Evolutionary conservation across 139 green algal genomes (phyloP), one percentile per base, ranked within the genome.

Genomic region (Chlorella sorokiniana): DNA sequence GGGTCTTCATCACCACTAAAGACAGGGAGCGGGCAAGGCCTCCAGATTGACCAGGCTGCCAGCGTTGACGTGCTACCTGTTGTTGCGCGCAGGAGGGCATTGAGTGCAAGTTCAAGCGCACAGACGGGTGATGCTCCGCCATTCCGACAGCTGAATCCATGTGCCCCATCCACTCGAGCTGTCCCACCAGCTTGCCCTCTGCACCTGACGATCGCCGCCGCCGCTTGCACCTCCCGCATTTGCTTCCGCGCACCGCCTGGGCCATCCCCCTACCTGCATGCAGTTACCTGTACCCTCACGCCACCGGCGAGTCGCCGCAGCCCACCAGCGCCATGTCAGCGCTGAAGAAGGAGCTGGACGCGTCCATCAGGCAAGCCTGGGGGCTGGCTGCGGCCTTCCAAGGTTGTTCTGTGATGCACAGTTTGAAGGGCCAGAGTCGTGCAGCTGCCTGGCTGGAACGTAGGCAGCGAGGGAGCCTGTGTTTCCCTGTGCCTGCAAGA

Each of bases 251-350:
- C 18, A 45, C 65, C 38, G 37, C 65, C 22, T 72, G 37, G 14
- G 10, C 11, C 1, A n/a, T 44, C 4, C 11, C 63, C 18, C 2
- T 25, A 51, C 37, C 1, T 38, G 23, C 27, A 20, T 3, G 68
- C 65, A 86, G 89, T 38, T 94, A 90, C 74, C 85, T 94, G 20
- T 94, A 88, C 78, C 87, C 87, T 0, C 83, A 92, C 73, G 61
- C 64, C 48, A 86, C 78, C 25, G 78, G 65, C 0, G 78, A 83
- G 63, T 82, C 76, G 7, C 44, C 76, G 31, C 41, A 54, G 76
- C 76, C 76, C 16, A 82, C 69, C 31, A 74, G 31, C 72, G 75
- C 76, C 59, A 78, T 31, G 52, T 62, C 10, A 0, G 71, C 65
- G 51, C 65, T 93, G 45, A 81, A 90, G 29, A 78, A 91, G 65